Evolutionary conservation across 2,329 filamentous ascomycete genomes (phyloP).

Genomic region (Aureobasidium sp.): DNA sequence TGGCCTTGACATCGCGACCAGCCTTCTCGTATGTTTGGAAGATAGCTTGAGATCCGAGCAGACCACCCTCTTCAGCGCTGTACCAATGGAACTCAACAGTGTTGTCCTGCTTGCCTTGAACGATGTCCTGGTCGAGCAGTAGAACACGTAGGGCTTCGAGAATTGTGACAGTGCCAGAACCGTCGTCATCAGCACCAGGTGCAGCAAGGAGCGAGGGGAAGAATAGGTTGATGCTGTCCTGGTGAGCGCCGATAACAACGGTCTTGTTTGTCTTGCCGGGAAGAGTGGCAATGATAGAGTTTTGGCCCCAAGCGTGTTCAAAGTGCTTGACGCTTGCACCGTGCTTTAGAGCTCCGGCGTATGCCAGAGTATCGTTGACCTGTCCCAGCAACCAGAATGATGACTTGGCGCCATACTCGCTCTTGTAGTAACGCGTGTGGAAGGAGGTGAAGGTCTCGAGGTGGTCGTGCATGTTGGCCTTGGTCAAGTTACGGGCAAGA

Average conservation of each 20-base stretch:
- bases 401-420: slow-evolving; percentile 70
- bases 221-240: slow-evolving; percentile 92
- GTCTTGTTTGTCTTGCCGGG: slow-evolving; percentile 80
- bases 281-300: slow-evolving; percentile 84
- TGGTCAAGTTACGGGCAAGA: slow-evolving; percentile 62
- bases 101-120: slow-evolving; percentile 65
- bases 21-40: slow-evolving; percentile 73
- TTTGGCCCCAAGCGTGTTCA: slow-evolving; percentile 78
- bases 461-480: slow-evolving; percentile 68
- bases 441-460: slow-evolving; percentile 72
- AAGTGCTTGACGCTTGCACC: slow-evolving; percentile 68
- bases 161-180: slow-evolving; percentile 68
- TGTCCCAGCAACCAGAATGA: slow-evolving; percentile 78
- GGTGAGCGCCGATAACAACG: slow-evolving; percentile 82
- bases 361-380: slow-evolving; percentile 63
- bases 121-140: slow-evolving; percentile 60
- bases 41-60: slow-evolving; percentile 83
- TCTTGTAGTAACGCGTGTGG: slow-evolving; percentile 77
- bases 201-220: slow-evolving; percentile 76
- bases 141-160: slow-evolving; percentile 82
- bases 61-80: slow-evolving; percentile 79
- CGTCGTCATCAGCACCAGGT: slow-evolving; percentile 93
- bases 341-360: slow-evolving; percentile 60
- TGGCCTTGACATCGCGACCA: slow-evolving; percentile 75
- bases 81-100: slow-evolving; percentile 98